A percentile compares a stretch with the other conserved stretches of the same genome.
Evolutionary conservation across 106 monocot genomes (phyloP).

Genomic region (Dactylorhiza incarnata): DNA sequence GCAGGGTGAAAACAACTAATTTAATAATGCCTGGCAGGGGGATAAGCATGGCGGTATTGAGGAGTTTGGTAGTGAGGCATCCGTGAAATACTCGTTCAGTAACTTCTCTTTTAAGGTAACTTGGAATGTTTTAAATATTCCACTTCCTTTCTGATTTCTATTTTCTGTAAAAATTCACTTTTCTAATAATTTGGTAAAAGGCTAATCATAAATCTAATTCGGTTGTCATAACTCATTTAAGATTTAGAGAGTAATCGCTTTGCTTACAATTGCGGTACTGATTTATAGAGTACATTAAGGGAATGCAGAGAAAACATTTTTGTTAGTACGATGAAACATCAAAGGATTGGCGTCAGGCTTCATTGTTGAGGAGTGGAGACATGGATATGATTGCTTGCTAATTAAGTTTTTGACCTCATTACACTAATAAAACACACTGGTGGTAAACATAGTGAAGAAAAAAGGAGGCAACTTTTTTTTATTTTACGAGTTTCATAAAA

Average conservation of each 20-base stretch:
- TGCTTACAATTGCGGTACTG: no score
- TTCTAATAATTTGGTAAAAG: background rate
- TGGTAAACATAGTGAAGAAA: background rate
- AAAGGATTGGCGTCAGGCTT: no score
- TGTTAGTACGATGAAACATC: no score
- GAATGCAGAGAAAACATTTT: no score
- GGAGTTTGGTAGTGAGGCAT: slow-evolving; percentile 60
- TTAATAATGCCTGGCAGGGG: slow-evolving; percentile 38
- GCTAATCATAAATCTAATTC: no score
- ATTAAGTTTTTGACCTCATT: background rate
- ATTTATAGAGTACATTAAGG: no score
- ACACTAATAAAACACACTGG: background rate
- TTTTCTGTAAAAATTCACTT: background rate
- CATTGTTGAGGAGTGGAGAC: no score
- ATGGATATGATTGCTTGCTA: no score
- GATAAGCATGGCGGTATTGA: slow-evolving; percentile 53
- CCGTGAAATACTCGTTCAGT: slow-evolving; percentile 88
- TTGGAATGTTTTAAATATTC: background rate
- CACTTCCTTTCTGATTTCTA: background rate
- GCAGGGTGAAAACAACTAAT: background rate
- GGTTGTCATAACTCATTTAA: no score
- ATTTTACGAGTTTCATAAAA: background rate
- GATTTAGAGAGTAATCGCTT: no score
- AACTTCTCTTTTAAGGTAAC: slow-evolving; percentile 98
- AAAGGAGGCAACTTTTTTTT: background rate